Conservation (phyloP, 2,329 filamentous ascomycete species). For the Stachybotrys echinatus region DNA sequence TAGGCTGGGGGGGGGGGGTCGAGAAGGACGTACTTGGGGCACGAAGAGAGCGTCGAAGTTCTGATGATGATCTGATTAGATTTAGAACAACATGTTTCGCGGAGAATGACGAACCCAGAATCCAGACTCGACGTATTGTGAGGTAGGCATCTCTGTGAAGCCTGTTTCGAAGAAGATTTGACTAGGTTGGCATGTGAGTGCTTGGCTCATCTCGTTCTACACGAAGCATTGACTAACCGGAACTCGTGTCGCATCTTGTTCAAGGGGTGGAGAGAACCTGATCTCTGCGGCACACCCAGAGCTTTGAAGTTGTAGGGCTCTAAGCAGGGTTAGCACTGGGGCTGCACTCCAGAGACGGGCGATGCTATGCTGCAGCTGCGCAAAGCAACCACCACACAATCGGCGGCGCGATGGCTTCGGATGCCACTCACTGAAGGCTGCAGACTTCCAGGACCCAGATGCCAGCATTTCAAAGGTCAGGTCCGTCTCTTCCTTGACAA, state of each 20-base stretch:
- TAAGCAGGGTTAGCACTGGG: neutral
- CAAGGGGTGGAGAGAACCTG: constrained; percentile 62
- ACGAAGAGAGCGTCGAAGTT: constrained; percentile 98
- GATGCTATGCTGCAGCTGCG: too few relatives aligned
- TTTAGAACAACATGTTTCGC: too few relatives aligned
- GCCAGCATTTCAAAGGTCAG: constrained; percentile 89
- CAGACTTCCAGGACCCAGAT: constrained; percentile 85
- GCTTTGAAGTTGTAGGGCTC: constrained; percentile 73
- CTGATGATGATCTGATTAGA: constrained; percentile 5
- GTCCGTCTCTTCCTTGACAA: constrained; percentile 91
- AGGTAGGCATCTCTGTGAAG: constrained; percentile 96
- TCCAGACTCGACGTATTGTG: constrained; percentile 88
- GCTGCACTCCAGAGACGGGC: too few relatives aligned
- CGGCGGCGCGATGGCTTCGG: constrained; percentile 58
- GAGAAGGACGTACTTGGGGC: constrained; percentile 49
- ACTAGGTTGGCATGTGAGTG: neutral
- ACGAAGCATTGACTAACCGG: constrained; percentile 33
- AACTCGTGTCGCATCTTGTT: constrained; percentile 97
- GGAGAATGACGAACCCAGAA: constrained; percentile 74
- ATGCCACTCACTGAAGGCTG: constrained; percentile 65
- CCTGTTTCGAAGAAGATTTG: constrained; percentile 99
- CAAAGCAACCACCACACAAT: too few relatives aligned
- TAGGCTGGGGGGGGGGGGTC: neutral
- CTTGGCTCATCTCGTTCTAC: neutral
- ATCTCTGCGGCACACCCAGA: constrained; percentile 55